Percentiles rank a stretch among this genome's conserved stretches.
Evolutionary conservation across 257 asterid genomes (phyloP).

Genomic region (Solanum rostratum): DNA sequence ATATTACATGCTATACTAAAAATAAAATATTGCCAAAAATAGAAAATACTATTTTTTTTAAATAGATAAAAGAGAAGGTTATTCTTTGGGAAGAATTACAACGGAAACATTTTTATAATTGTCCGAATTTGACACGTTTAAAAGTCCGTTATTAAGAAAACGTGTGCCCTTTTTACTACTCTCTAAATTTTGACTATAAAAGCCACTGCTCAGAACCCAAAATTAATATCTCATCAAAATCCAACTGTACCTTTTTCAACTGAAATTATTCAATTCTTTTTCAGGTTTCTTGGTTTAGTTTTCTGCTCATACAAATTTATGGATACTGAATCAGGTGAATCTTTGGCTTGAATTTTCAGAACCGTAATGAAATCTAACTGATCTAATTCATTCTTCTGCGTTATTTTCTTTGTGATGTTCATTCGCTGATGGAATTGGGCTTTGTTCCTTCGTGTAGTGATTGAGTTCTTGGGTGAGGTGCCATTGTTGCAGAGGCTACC

Average conservation of each 20-base stretch:
- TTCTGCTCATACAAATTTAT: background rate
- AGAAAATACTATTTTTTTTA: no score
- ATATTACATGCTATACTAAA: no score
- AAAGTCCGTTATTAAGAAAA: background rate
- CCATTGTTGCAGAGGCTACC: constrained; percentile 92
- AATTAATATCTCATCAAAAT: background rate
- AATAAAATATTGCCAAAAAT: no score
- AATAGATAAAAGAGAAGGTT: no score
- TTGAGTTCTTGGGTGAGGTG: constrained; percentile 81
- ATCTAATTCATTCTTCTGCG: background rate
- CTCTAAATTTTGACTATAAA: background rate
- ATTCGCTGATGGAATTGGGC: no score
- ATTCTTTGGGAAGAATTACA: background rate
- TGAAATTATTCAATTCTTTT: background rate
- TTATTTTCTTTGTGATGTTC: background rate
- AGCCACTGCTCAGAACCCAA: background rate
- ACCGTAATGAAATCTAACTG: background rate
- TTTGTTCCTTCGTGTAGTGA: constrained; percentile 33
- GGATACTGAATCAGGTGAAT: constrained; percentile 6
- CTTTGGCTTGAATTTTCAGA: background rate
- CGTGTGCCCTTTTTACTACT: no score
- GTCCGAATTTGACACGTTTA: background rate
- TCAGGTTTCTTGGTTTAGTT: background rate
- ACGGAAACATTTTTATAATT: background rate
- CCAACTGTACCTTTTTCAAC: background rate